Percentiles rank a stretch among this genome's conserved stretches.
Conservation (phyloP, 495 filamentous ascomycete species). For the Aspergillus avenaceus region DNA sequence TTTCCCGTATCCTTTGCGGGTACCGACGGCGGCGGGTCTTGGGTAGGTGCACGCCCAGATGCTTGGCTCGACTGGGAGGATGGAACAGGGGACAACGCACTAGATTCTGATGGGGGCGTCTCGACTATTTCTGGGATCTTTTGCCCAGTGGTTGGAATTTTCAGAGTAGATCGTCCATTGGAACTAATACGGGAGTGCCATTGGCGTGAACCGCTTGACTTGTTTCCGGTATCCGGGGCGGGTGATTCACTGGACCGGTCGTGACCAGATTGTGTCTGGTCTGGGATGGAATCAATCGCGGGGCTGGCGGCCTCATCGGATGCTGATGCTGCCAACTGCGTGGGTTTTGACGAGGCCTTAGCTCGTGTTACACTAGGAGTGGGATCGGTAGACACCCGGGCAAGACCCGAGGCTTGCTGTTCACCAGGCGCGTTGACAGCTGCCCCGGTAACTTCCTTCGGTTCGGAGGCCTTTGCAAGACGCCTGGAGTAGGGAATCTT, state of each 20-base stretch:
- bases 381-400: conserved; percentile 75
- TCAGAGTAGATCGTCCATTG: conserved; percentile 44
- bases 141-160: conserved; percentile 32
- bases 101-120: conserved; percentile 49
- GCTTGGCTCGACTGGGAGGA: conserved; percentile 24
- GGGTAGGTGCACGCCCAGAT: conserved; percentile 54
- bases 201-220: conserved; percentile 23
- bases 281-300: conserved; percentile 25
- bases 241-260: conserved; percentile 6
- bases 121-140: conserved; percentile 67
- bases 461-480: conserved; percentile 54
- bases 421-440: conserved; percentile 37
- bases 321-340: conserved; percentile 18
- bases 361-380: conserved; percentile 36
- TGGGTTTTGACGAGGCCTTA: conserved; percentile 25
- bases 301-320: conserved; percentile 19
- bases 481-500: conserved; percentile 74
- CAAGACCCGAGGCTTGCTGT: conserved; percentile 51
- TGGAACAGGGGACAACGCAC: conserved; percentile 20
- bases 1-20: conserved; percentile 20
- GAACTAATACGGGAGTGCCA: conserved; percentile 43
- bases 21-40: conserved; percentile 32
- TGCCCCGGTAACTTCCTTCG: conserved; percentile 50
- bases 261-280: conserved; percentile 23
- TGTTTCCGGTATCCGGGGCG: conserved; percentile 4